A percentile compares a stretch with the other conserved stretches of the same genome.
phyloP scores from a whole-genome alignment of 768 basidiomycete genomes.

The Lentinus brumalis region DNA sequence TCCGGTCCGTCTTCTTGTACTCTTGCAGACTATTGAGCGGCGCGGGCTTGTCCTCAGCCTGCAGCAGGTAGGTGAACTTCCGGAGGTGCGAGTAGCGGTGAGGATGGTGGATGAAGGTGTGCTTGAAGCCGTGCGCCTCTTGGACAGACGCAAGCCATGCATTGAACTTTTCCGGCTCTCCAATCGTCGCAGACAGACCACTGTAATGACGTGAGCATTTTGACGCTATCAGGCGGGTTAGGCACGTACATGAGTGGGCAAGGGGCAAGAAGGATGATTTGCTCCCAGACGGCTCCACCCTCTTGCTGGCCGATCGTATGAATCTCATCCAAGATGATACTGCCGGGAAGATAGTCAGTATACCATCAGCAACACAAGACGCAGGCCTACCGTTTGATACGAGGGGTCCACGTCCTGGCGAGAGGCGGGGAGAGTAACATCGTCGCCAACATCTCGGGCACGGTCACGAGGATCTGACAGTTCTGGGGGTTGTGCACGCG shows the following conservation, averaged over 20 bases:
- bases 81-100: conserved; percentile 76
- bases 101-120: conserved; percentile 61
- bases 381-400: conserved; percentile 55
- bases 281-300: conserved; percentile 73
- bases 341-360: conserved; percentile 22
- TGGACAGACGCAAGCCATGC: conserved; percentile 67
- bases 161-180: conserved; percentile 64
- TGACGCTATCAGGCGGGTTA: conserved; percentile 22
- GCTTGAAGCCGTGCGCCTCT: conserved; percentile 54
- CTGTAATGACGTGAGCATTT: conserved; percentile 34
- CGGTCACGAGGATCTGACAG: conserved; percentile 74
- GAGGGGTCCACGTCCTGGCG: conserved; percentile 61
- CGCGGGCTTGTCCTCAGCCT: conserved; percentile 25
- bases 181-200: conserved; percentile 73
- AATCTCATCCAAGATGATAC: conserved; percentile 70
- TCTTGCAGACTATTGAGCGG: conserved; percentile 41
- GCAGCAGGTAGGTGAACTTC: conserved; percentile 58
- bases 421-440: conserved; percentile 70
- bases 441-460: conserved; percentile 69
- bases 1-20: conserved; percentile 40
- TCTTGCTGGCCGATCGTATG: conserved; percentile 73
- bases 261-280: conserved; percentile 68
- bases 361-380: not conserved
- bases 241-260: conserved; percentile 64
- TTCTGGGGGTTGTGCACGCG: conserved; percentile 62